These are phyloP conservation scores for Tolypocladium album DNA, from an alignment of 2,329 filamentous ascomycete genomes.

Conservation along the genomic window DNA sequence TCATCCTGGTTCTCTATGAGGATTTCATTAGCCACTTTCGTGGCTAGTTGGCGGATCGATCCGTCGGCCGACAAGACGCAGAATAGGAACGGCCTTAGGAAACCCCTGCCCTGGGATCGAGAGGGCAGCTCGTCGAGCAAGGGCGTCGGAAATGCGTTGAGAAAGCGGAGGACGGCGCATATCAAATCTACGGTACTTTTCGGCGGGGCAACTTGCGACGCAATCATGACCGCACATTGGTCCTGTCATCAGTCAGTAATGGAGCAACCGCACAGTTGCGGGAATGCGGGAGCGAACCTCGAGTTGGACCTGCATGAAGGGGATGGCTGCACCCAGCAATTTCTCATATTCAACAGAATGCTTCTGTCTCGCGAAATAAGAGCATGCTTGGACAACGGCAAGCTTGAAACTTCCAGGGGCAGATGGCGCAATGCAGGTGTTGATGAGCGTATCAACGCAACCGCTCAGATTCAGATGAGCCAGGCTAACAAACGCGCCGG, in stretches of 20 bases:
- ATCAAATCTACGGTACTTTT: neutral
- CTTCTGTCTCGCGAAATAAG: slow-evolving; percentile 47
- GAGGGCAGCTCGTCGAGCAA: slow-evolving; percentile 19
- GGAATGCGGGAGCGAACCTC: slow-evolving; percentile 29
- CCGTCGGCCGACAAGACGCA: slow-evolving; percentile 43
- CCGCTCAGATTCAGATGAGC: slow-evolving; percentile 50
- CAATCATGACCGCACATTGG: neutral
- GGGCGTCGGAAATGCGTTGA: slow-evolving; percentile 36
- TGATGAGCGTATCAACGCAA: slow-evolving; percentile 44
- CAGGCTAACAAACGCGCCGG: slow-evolving; percentile 55
- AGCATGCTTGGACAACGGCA: slow-evolving; percentile 50
- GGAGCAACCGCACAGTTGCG: neutral
- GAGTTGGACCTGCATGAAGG: slow-evolving; percentile 45
- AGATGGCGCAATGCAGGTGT: slow-evolving; percentile 44
- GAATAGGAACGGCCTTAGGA: slow-evolving; percentile 41
- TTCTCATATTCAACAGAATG: slow-evolving; percentile 37
- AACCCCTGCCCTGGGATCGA: slow-evolving; percentile 12
- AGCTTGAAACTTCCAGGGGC: slow-evolving; percentile 51
- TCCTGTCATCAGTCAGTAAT: neutral
- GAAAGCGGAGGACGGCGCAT: slow-evolving; percentile 32
- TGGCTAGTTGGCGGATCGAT: slow-evolving; percentile 35
- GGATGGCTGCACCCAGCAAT: slow-evolving; percentile 44
- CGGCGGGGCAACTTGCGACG: neutral
- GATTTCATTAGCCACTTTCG: slow-evolving; percentile 35
- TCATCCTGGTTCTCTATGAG: slow-evolving; percentile 21